Conservation (phyloP, 352 stramenopile genomes). For the Phytophthora melonis region DNA sequence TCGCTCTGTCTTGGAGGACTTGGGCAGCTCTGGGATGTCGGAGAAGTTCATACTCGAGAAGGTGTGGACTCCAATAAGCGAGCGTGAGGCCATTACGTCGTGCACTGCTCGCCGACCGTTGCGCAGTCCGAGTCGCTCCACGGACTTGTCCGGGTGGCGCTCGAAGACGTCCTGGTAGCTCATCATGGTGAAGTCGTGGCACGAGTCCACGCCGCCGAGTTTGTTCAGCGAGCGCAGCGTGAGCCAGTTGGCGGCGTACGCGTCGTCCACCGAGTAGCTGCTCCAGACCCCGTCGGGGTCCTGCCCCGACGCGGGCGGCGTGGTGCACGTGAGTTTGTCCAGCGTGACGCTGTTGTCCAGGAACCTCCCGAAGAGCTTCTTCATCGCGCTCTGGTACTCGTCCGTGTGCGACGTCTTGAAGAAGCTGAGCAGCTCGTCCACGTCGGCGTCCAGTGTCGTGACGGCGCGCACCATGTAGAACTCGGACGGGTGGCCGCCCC, state of each 20-base stretch:
- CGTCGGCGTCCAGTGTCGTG: slow-evolving; percentile 54
- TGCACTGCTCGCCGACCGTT: slow-evolving; percentile 22
- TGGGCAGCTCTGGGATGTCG: slow-evolving; percentile 57
- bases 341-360: slow-evolving; percentile 48
- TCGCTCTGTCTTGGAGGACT: slow-evolving; percentile 48
- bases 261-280: slow-evolving; percentile 59
- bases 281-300: slow-evolving; percentile 16
- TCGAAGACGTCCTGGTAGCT: slow-evolving; percentile 68
- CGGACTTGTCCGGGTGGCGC: slow-evolving; percentile 33
- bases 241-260: slow-evolving; percentile 64
- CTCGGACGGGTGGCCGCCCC: slow-evolving; percentile 49
- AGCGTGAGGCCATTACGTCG: slow-evolving; percentile 25
- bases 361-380: slow-evolving; percentile 56
- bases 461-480: slow-evolving; percentile 68
- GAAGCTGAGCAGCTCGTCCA: slow-evolving; percentile 48
- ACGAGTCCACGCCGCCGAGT: slow-evolving; percentile 35
- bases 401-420: slow-evolving; percentile 42
- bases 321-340: slow-evolving; percentile 57
- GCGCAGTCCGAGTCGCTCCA: slow-evolving; percentile 35
- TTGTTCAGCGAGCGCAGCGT: slow-evolving; percentile 44
- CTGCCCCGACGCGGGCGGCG: slow-evolving; percentile 32
- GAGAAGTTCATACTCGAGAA: slow-evolving; percentile 66
- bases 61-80: slow-evolving; percentile 60
- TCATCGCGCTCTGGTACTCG: slow-evolving; percentile 46
- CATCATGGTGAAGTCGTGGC: slow-evolving; percentile 65